Percentiles rank a stretch among this genome's conserved stretches.
Conservation (phyloP, 73 alveolate genomes). For the Tetrahymena thermophila region DNA sequence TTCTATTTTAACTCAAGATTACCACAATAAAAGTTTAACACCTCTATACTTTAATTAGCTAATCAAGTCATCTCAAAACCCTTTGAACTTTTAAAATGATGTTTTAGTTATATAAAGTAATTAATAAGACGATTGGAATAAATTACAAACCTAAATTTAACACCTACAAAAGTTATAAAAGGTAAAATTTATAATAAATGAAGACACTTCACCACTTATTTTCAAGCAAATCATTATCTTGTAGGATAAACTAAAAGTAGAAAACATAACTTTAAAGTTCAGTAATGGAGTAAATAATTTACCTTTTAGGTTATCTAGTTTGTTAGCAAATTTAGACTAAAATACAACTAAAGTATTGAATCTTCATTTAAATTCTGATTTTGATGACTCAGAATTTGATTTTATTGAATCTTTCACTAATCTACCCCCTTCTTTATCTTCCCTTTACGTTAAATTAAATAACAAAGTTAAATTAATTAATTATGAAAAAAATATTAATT, state of each 20-base stretch:
- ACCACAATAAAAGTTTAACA: neutral
- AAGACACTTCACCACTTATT: neutral
- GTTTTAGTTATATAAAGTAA: neutral
- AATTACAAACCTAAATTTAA: neutral
- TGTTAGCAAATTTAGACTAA: neutral
- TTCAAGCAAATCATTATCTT: neutral
- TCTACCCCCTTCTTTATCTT: neutral
- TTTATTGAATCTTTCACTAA: neutral
- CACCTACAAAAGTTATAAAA: neutral
- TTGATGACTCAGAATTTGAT: neutral
- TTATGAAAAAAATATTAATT: neutral
- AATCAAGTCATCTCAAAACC: neutral
- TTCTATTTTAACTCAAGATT: neutral
- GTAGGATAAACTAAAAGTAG: neutral
- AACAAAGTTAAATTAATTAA: neutral
- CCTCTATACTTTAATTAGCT: neutral
- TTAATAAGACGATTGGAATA: neutral
- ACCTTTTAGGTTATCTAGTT: neutral
- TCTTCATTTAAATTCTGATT: neutral
- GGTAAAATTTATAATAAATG: neutral
- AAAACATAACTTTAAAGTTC: neutral
- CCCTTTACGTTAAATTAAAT: neutral
- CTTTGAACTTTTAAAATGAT: neutral
- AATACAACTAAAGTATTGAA: neutral
- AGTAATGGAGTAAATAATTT: neutral